Base-by-base conservation (phyloP, 148 eudicot species). In the Dysphania ambrosioides region DNA sequence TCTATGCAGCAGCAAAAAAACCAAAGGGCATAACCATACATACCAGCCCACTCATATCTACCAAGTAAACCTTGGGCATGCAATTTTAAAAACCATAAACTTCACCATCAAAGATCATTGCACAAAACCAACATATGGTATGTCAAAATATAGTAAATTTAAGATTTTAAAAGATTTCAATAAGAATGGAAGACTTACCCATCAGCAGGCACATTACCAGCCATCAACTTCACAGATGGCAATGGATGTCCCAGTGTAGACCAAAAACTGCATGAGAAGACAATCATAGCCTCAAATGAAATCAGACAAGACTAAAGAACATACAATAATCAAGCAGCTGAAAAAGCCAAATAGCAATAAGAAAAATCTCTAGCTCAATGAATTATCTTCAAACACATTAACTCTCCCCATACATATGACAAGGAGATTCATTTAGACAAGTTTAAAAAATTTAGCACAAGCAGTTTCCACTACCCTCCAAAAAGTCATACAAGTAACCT, bases 191-290 rank as follows among this genome's bases (percentile, higher is more conserved):
- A 71, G 23, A 66, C 88, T 83, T 69, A 90, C 92, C 88, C 84
- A 79, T 90, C 92, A 32, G 80, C 70, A 7, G 87, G 85, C 65
- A 79, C 53, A 83, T 68, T 83, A 68, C 86, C 73, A 56, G 80
- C 70, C 42, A 55, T 71, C 83, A 85, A 64, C 85, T 87, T 90
- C 70, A 86, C 90, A 77, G 92, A 87, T 78, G 58, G 42, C 60
- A 88, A 66, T 34, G 87, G 86, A 78, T 88, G 75, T 57, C 75
- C 78, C 75, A 72, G 70, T 47, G 88, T 82, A 19, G 79, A 66
- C 96, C 85, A 85, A 85, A 90, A 90, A 31, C 96, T 90, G 81
- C 79, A 78, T 53, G 47, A 78, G 69, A 34, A 18, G 12, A 36
- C 53, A 47, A 23, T 55, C 36, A 56, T n/a, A 51, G 35, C 71